Evolutionary conservation across 2,329 filamentous ascomycete species (phyloP).

Genomic region (Emmonsia crescens): DNA sequence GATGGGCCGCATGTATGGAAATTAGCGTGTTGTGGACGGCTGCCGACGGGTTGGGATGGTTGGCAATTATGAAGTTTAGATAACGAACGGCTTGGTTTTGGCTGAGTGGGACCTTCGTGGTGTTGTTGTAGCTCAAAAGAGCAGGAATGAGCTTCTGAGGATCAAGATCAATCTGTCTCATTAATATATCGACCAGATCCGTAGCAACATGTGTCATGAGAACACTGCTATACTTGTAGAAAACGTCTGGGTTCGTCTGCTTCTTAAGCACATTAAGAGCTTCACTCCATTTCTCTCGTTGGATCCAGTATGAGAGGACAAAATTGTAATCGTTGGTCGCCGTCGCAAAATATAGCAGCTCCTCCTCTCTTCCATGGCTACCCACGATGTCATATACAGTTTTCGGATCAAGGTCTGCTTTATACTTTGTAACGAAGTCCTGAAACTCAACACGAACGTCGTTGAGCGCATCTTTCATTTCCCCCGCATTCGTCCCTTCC

Average conservation of each 20-base stretch:
- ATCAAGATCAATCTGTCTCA: constrained; percentile 78
- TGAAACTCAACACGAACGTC: constrained; percentile 68
- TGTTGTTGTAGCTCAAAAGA: constrained; percentile 81
- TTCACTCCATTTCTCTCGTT: constrained; percentile 83
- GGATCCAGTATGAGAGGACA: constrained; percentile 92
- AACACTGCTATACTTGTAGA: constrained; percentile 95
- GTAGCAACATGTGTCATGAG: constrained; percentile 79
- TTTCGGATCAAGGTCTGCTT: constrained; percentile 75
- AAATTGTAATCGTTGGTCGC: constrained; percentile 87
- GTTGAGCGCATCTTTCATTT: constrained; percentile 61
- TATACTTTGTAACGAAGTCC: constrained; percentile 77
- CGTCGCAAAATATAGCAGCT: constrained; percentile 83
- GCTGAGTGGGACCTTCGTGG: constrained; percentile 51
- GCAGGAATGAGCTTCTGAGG: constrained; percentile 85
- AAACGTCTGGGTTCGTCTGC: constrained; percentile 83
- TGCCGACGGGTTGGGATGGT: constrained; percentile 64
- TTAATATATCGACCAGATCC: constrained; percentile 87
- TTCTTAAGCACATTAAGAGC: constrained; percentile 81
- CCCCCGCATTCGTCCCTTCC: constrained; percentile 58
- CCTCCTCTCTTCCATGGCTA: constrained; percentile 87
- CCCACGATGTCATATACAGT: constrained; percentile 94
- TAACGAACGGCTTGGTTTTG: constrained; percentile 92
- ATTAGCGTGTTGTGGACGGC: constrained; percentile 96
- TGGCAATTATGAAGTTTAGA: constrained; percentile 81
- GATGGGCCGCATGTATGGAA: constrained; percentile 84